These are phyloP conservation scores for Fusarium neocosmosporiellum DNA, from an alignment of 2,329 filamentous ascomycete genomes.

Conservation along the genomic window DNA sequence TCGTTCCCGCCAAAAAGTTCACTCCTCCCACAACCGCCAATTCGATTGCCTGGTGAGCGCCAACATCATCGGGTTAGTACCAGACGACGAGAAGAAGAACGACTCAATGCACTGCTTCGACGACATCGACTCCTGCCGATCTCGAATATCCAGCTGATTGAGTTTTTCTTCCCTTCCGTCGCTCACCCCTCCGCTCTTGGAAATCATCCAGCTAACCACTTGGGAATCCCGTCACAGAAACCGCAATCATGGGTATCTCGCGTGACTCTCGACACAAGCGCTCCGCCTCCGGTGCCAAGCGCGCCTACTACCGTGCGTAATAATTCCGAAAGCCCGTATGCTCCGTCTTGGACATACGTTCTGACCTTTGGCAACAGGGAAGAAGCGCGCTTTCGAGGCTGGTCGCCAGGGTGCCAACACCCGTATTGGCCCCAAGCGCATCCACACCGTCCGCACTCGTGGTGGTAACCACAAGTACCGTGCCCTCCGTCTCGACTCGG, in stretches of 20 bases:
- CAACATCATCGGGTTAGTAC: constrained; percentile 61
- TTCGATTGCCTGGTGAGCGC: constrained; percentile 62
- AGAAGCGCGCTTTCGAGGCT: constrained; percentile 99
- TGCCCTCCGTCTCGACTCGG: constrained; percentile 96
- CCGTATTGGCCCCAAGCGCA: constrained; percentile 96
- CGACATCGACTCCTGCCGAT: constrained; percentile 34
- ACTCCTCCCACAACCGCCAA: constrained; percentile 54
- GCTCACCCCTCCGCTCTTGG: not conserved
- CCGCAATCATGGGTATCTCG: constrained; percentile 98
- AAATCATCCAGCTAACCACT: constrained; percentile 35
- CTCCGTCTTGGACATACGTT: constrained; percentile 68
- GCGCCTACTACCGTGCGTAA: constrained; percentile 86
- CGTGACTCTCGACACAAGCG: constrained; percentile 99
- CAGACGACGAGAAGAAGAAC: constrained; percentile 30
- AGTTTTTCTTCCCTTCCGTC: constrained; percentile 22
- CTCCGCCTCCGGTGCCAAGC: constrained; percentile 98
- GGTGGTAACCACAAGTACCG: constrained; percentile 99
- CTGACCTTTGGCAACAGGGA: constrained; percentile 80
- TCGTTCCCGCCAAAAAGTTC: constrained; percentile 51
- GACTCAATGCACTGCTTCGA: constrained; percentile 39
- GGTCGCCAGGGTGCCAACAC: constrained; percentile 99
- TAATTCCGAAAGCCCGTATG: constrained; percentile 75
- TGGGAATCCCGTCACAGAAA: constrained; percentile 60
- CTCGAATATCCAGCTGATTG: constrained; percentile 38
- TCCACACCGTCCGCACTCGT: constrained; percentile 96